A percentile compares a stretch with the other conserved stretches of the same genome.
These are phyloP conservation scores for Arctostaphylos glauca DNA, from an alignment of 148 eudicot species.

Conservation along the genomic window DNA sequence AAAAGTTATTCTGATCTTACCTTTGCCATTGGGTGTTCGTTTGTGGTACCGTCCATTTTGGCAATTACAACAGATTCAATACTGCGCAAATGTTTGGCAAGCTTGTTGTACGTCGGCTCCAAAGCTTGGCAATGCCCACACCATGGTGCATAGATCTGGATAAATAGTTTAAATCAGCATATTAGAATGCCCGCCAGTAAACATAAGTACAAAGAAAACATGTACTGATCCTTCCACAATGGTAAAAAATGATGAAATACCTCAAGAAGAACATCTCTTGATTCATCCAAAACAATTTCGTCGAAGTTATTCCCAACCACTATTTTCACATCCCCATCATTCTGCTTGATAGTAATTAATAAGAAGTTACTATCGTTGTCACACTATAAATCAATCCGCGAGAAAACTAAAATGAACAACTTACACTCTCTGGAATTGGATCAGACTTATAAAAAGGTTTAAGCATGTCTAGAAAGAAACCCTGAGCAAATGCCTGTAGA, in stretches of 20 bases:
- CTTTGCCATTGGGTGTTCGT: constrained; percentile 90
- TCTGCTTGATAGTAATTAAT: constrained; percentile 36
- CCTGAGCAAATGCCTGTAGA: constrained; percentile 63
- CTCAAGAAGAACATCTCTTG: constrained; percentile 96
- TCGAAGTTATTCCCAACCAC: constrained; percentile 93
- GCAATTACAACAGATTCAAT: constrained; percentile 77
- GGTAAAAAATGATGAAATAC: constrained; percentile 27
- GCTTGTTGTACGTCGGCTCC: constrained; percentile 87
- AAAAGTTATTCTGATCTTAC: constrained; percentile 27
- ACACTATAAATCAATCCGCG: constrained; percentile 8
- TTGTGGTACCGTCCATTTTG: constrained; percentile 98
- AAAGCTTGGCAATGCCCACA: constrained; percentile 95
- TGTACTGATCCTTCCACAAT: neutral
- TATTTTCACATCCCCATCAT: constrained; percentile 84
- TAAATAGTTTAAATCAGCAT: neutral
- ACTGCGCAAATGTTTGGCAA: constrained; percentile 72
- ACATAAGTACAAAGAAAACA: neutral
- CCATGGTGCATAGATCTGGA: constrained; percentile 92
- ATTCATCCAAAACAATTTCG: constrained; percentile 87
- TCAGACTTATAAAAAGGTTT: constrained; percentile 90
- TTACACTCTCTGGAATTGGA: constrained; percentile 83
- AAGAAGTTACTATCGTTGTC: constrained; percentile 15
- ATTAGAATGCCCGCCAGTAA: neutral
- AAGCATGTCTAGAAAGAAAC: constrained; percentile 73
- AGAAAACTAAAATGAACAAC: constrained; percentile 19